A percentile compares a stretch with the other conserved stretches of the same genome.
These are phyloP conservation scores for Casuarina glauca DNA, from an alignment of 306 rosid genomes.

Conservation along the genomic window DNA sequence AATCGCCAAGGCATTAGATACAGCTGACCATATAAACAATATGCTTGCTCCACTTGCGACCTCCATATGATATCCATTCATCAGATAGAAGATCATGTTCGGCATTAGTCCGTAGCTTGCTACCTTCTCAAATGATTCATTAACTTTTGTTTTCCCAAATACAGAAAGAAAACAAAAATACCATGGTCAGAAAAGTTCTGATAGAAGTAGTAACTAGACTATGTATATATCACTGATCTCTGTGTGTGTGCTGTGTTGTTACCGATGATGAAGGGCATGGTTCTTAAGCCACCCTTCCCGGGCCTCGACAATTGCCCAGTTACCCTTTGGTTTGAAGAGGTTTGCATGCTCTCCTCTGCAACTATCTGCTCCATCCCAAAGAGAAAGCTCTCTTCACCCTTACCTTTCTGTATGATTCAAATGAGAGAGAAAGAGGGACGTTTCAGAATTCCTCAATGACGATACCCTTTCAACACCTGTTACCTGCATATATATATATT, in stretches of 20 bases:
- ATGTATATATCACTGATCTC: too few relatives aligned
- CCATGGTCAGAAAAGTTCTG: background rate
- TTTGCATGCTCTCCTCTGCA: background rate
- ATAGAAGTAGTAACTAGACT: background rate
- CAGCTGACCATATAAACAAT: constrained; percentile 46
- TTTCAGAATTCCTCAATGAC: background rate
- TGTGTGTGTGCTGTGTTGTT: background rate
- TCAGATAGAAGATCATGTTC: constrained; percentile 52
- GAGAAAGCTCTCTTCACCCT: background rate
- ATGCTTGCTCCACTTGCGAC: constrained; percentile 34
- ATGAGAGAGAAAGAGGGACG: background rate
- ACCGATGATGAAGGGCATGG: constrained; percentile 67
- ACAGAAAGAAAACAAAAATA: background rate
- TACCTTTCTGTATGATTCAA: background rate
- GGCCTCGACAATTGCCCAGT: background rate
- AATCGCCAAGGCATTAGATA: constrained; percentile 41
- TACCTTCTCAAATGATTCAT: constrained; percentile 48
- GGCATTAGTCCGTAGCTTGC: constrained; percentile 51
- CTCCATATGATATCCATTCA: constrained; percentile 29
- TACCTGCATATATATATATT: too few relatives aligned
- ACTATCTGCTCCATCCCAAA: background rate
- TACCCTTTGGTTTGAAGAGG: background rate
- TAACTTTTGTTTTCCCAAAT: constrained; percentile 28
- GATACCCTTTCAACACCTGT: too few relatives aligned
- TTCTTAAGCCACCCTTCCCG: constrained; percentile 49